Conservation (phyloP, 2,329 filamentous ascomycete genomes). For the Exutisphaerella laricina region DNA sequence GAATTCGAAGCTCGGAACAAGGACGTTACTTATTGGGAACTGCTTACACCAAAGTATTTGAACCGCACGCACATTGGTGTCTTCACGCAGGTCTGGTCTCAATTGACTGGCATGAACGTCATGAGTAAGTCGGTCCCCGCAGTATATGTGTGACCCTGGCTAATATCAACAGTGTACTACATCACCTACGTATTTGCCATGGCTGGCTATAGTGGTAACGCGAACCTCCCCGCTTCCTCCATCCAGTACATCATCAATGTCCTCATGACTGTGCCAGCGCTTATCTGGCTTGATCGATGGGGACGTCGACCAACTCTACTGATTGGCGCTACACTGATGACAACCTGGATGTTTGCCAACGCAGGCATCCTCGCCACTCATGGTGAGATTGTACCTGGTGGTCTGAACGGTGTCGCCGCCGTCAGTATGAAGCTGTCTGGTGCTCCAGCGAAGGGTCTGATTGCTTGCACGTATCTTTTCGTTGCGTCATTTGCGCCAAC, state of each 20-base stretch:
- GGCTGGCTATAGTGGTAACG: constrained; percentile 54
- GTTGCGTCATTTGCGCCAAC: constrained; percentile 58
- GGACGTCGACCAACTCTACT: constrained; percentile 65
- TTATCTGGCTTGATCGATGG: constrained; percentile 69
- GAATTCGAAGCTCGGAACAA: constrained; percentile 67
- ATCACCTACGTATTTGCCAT: constrained; percentile 62
- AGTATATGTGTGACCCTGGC: background rate
- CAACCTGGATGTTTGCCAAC: constrained; percentile 56
- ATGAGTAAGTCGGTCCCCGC: constrained; percentile 48
- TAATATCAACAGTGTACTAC: constrained; percentile 15
- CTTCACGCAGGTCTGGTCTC: constrained; percentile 70
- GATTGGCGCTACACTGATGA: constrained; percentile 61
- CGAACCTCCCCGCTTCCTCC: constrained; percentile 59
- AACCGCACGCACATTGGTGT: constrained; percentile 66
- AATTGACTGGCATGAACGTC: constrained; percentile 71
- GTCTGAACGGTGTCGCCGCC: constrained; percentile 37
- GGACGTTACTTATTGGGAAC: constrained; percentile 64
- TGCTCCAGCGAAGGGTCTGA: constrained; percentile 37
- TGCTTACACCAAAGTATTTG: constrained; percentile 68
- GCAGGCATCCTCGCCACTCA: constrained; percentile 58
- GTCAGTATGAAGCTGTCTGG: constrained; percentile 37
- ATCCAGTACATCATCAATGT: constrained; percentile 78
- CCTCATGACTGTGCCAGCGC: constrained; percentile 67
- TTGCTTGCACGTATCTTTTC: constrained; percentile 67
- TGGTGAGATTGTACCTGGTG: constrained; percentile 40